These are phyloP conservation scores for Mycena leptocephala DNA, from an alignment of 768 basidiomycete species.

Conservation along the genomic window DNA sequence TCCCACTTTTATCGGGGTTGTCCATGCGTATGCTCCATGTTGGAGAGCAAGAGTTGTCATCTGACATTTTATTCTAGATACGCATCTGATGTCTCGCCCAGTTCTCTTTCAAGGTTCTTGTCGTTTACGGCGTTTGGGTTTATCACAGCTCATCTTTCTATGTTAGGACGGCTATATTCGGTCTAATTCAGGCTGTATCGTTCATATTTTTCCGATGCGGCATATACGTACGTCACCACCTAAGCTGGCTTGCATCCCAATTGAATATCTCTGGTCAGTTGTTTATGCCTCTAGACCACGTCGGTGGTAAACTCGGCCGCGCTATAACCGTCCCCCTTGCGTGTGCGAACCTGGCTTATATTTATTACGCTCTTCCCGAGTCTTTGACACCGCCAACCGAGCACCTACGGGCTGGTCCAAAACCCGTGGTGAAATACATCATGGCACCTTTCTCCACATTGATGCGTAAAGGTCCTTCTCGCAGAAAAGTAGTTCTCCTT, in stretches of 20 bases:
- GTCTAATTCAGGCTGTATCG: neutral
- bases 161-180: constrained; percentile 5
- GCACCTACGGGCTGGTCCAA: neutral
- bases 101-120: constrained; percentile 3
- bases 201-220: constrained; percentile 14
- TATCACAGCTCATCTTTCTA: neutral
- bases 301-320: neutral
- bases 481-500: neutral
- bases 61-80: neutral
- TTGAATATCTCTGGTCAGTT: neutral
- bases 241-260: neutral
- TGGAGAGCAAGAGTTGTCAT: too few relatives aligned
- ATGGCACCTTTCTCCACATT: constrained; percentile 2
- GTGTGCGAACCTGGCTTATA: neutral
- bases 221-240: neutral
- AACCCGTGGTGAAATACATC: neutral
- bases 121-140: too few relatives aligned
- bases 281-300: neutral
- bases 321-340: neutral
- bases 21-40: constrained; percentile 16
- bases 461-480: neutral
- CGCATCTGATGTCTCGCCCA: constrained; percentile 9
- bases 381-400: neutral
- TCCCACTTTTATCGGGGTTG: constrained; percentile 12
- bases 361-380: constrained; percentile 22